Evolutionary conservation across 2,329 filamentous ascomycete species (phyloP).

Genomic region (Aulographum hederae): DNA sequence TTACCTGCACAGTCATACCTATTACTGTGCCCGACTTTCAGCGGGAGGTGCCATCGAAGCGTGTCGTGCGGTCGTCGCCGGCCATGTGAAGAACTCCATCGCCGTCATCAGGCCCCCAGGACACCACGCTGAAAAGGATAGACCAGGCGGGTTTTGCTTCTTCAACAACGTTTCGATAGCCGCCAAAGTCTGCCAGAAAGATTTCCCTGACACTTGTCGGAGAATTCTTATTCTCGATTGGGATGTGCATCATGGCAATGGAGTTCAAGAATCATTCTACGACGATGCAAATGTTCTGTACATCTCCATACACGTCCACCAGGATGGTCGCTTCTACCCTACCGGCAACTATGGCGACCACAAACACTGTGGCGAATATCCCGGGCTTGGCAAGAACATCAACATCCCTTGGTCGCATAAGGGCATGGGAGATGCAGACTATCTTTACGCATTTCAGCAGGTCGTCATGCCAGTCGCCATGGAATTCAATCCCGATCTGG

Average conservation of each 20-base stretch:
- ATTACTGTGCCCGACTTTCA: conserved; percentile 62
- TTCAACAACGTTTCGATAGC: conserved; percentile 97
- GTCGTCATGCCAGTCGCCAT: conserved; percentile 91
- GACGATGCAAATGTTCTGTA: conserved; percentile 88
- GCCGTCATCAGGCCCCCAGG: conserved; percentile 89
- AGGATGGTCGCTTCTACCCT: conserved; percentile 73
- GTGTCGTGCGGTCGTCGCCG: conserved; percentile 71
- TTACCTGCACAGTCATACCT: conserved; percentile 58
- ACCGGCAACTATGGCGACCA: conserved; percentile 38
- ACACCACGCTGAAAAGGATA: conserved; percentile 77
- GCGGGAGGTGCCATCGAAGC: conserved; percentile 92
- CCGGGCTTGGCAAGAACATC: conserved; percentile 43
- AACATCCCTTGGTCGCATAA: conserved; percentile 51
- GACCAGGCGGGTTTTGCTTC: conserved; percentile 85
- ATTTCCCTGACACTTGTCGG: conserved; percentile 62
- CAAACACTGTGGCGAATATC: conserved; percentile 38
- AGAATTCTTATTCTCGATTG: conserved; percentile 91
- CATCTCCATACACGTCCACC: conserved; percentile 83
- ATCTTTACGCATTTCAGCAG: conserved; percentile 88
- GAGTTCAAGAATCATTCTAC: conserved; percentile 92
- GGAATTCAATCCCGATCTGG: conserved; percentile 85
- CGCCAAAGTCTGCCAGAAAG: conserved; percentile 66
- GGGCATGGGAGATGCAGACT: conserved; percentile 89
- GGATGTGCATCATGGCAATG: conserved; percentile 69
- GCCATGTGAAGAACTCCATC: conserved; percentile 81